These are phyloP conservation scores for Trypanosomatidae sp. DNA, from an alignment of 208 protist genomes.

Conservation along the genomic window DNA sequence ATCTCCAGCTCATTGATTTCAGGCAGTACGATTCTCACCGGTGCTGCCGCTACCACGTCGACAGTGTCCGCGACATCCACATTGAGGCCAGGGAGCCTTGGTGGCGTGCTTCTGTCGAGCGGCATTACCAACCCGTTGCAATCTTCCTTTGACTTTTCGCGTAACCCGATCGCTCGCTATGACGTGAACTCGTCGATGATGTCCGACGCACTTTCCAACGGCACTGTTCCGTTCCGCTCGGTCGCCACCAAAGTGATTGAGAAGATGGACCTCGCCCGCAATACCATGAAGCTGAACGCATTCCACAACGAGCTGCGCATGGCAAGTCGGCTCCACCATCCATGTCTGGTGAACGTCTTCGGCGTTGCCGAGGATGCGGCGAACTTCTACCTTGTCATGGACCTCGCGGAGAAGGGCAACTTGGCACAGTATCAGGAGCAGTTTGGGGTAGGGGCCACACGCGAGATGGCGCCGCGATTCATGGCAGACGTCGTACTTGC, in stretches of 20 bases:
- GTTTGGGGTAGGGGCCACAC: slow-evolving; percentile 50
- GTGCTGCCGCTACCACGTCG: not conserved
- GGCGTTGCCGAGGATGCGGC: slow-evolving; percentile 60
- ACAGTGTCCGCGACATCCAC: not conserved
- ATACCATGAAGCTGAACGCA: slow-evolving; percentile 38
- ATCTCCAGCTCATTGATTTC: not conserved
- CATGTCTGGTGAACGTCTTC: slow-evolving; percentile 64
- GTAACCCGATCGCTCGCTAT: slow-evolving; percentile 8
- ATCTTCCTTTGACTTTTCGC: slow-evolving; percentile 5
- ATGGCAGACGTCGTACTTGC: slow-evolving; percentile 78
- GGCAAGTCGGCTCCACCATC: slow-evolving; percentile 57
- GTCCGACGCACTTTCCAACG: slow-evolving; percentile 13
- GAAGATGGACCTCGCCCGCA: slow-evolving; percentile 53
- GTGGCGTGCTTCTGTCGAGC: not conserved
- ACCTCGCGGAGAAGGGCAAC: slow-evolving; percentile 73
- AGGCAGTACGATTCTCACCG: not conserved
- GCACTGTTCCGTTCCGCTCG: slow-evolving; percentile 32
- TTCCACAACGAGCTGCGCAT: slow-evolving; percentile 74
- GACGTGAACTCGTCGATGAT: slow-evolving; percentile 14
- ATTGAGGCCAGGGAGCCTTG: slow-evolving; percentile 5
- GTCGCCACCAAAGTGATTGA: slow-evolving; percentile 79
- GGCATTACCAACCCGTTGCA: slow-evolving; percentile 9
- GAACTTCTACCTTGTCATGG: slow-evolving; percentile 77
- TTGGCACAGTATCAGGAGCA: slow-evolving; percentile 55
- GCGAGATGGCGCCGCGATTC: slow-evolving; percentile 68